These are phyloP conservation scores for Pleurozium schreberi DNA, from an alignment of 225 moss, liverwort and hornwort genomes.

Conservation along the genomic window DNA sequence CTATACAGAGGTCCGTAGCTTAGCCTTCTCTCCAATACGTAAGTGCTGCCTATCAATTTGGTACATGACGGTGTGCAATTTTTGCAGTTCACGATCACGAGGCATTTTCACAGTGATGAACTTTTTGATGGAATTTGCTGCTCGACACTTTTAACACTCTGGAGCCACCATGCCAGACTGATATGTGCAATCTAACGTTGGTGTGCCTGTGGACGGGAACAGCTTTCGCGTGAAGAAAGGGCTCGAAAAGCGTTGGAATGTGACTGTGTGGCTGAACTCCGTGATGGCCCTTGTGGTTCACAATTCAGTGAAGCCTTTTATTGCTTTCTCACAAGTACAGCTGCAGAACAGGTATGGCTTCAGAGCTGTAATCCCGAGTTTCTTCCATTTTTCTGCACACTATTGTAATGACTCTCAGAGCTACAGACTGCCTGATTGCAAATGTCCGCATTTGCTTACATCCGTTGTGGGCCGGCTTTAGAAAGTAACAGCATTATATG, in stretches of 20 bases:
- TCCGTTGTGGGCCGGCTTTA: not conserved
- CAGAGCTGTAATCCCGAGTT: not conserved
- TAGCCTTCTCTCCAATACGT: conserved; percentile 43
- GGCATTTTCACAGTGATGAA: not conserved
- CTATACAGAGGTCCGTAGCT: conserved; percentile 53
- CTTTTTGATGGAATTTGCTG: not conserved
- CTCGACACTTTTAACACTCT: not conserved
- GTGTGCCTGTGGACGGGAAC: not conserved
- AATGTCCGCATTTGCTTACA: not conserved
- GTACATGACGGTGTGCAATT: not conserved
- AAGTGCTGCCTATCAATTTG: conserved; percentile 28
- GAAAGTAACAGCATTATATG: not conserved
- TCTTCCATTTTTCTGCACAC: not conserved
- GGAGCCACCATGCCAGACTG: not conserved
- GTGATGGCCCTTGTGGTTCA: conserved; percentile 56
- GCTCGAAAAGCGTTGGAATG: conserved; percentile 63
- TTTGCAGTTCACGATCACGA: not conserved
- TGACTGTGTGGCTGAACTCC: conserved; percentile 72
- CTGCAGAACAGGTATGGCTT: conserved; percentile 49
- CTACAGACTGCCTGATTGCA: not conserved
- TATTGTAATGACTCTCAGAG: not conserved
- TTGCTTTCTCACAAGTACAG: conserved; percentile 66
- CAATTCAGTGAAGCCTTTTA: conserved; percentile 63
- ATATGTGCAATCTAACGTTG: not conserved
- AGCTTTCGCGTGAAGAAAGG: conserved; percentile 57